Evolutionary conservation across 768 basidiomycete species (phyloP).

Genomic region (Pholiota microspora): DNA sequence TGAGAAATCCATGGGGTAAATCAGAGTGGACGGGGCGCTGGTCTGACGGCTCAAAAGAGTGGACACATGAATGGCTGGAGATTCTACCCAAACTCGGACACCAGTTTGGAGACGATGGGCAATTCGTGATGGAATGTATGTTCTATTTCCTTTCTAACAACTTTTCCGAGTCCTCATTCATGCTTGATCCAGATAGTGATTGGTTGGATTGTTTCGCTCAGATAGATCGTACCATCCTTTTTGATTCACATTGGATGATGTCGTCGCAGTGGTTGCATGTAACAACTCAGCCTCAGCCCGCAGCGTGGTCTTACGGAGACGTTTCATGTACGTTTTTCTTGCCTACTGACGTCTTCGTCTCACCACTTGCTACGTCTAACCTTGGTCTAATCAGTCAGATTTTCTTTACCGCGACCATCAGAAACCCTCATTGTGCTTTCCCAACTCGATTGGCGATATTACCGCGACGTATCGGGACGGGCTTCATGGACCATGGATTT

Average conservation of each 20-base stretch:
- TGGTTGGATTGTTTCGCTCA: slow-evolving; percentile 45
- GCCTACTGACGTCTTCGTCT: background rate
- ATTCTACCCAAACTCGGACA: slow-evolving; percentile 41
- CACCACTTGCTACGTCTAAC: background rate
- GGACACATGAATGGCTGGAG: slow-evolving; percentile 50
- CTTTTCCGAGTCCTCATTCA: background rate
- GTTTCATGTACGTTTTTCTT: slow-evolving; percentile 37
- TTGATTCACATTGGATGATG: slow-evolving; percentile 50
- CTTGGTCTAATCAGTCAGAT: slow-evolving; percentile 37
- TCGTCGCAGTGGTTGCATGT: slow-evolving; percentile 51
- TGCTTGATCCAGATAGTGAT: slow-evolving; percentile 36
- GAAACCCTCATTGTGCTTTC: slow-evolving; percentile 45
- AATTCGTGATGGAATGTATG: slow-evolving; percentile 53
- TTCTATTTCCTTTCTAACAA: background rate
- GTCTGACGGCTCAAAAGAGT: slow-evolving; percentile 58
- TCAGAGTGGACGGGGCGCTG: slow-evolving; percentile 51
- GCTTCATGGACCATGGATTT: slow-evolving; percentile 46
- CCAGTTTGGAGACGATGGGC: slow-evolving; percentile 48
- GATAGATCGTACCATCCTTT: slow-evolving; percentile 47
- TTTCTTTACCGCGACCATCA: slow-evolving; percentile 36
- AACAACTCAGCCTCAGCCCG: slow-evolving; percentile 26
- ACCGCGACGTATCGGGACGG: slow-evolving; percentile 34
- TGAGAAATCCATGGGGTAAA: slow-evolving; percentile 54
- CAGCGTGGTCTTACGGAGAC: slow-evolving; percentile 44
- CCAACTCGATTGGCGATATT: slow-evolving; percentile 45